Base-by-base conservation (phyloP, 2,329 filamentous ascomycete genomes). In the Tolypocladium ophioglossoides region DNA sequence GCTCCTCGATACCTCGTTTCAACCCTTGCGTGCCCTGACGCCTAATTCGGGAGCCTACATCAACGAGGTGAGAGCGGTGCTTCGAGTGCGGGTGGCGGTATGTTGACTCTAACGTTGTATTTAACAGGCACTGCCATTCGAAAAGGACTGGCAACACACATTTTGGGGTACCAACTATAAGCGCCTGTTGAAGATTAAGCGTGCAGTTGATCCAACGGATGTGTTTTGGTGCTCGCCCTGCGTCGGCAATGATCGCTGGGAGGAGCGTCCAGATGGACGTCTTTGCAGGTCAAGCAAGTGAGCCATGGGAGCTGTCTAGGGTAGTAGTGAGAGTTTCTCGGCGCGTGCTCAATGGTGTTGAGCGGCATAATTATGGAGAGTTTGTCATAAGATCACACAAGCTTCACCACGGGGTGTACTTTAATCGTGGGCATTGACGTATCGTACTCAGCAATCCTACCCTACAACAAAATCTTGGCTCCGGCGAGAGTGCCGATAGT, bases 151-250 rank as follows among this genome's bases (percentile, higher is more conserved):
- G 63, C 69, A 72, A 40, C 61, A 64, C 9, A 64, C 66, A 0
- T 77, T 75, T 57, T 77, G 73, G 72, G 73, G 72, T 0, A 59
- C 61, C 14, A 77, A 79, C 49, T 79, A 79, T 57, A 60, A 67
- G 18, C 66, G 67, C 2, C 62, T 80, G 4, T 57, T 74, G 0
- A 49, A 61, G 18, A 74, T 79, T 52, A 80, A 80, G 64, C 65
- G 67, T 12, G 49, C 57, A 0, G 62, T 76, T n/a, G 77, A 80
- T 56, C 77, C 76, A 0, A 54, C 64, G 0, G 75, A 77, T 51
- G 66, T 79, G 2, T 72, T 80, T 16, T 77, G 75, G 68, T 78
- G 76, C 54, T 59, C 69, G 14, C 70, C 74, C 0, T 78, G 75
- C 52, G 74, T 78, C 1, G 75, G 76, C 0, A 74, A 69, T 52